Percentiles rank a stretch among this genome's conserved stretches.
Conservation (phyloP, 257 asterid species). For the Prunella vulgaris region DNA sequence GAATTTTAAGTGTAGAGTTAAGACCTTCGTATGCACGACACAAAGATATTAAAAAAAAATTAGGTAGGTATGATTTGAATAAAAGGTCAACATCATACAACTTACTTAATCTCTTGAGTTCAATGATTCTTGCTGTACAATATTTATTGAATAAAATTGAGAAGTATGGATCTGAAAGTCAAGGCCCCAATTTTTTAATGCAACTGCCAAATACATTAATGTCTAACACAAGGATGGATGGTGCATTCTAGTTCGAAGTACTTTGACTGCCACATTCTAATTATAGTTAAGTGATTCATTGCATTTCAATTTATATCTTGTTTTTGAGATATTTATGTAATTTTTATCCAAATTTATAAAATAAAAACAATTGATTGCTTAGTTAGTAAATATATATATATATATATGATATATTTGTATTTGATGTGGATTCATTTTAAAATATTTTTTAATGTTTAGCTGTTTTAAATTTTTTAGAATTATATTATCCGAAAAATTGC, state of each 20-base stretch:
- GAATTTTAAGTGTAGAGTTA: too few relatives aligned
- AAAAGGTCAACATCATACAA: slow-evolving; percentile 1
- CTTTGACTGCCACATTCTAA: background rate
- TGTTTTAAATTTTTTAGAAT: background rate
- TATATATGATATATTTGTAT: too few relatives aligned
- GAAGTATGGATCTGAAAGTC: slow-evolving; percentile 17
- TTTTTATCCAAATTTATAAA: too few relatives aligned
- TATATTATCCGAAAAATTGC: background rate
- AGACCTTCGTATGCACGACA: too few relatives aligned
- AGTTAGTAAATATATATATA: too few relatives aligned
- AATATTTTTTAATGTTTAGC: background rate
- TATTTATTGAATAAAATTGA: background rate
- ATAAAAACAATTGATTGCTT: too few relatives aligned
- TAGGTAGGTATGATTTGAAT: background rate
- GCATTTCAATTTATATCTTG: background rate
- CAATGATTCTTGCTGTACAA: background rate
- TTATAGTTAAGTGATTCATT: too few relatives aligned
- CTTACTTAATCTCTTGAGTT: background rate
- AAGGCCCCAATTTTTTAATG: slow-evolving; percentile 11
- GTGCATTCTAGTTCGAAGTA: background rate
- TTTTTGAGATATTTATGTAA: too few relatives aligned
- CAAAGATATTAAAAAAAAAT: too few relatives aligned
- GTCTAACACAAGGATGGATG: background rate
- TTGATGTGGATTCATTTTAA: too few relatives aligned
- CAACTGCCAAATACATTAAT: background rate